A percentile compares a stretch with the other conserved stretches of the same genome.
Evolutionary conservation across 805 yeast genomes (phyloP).

Genomic region (Candida vaughaniae): DNA sequence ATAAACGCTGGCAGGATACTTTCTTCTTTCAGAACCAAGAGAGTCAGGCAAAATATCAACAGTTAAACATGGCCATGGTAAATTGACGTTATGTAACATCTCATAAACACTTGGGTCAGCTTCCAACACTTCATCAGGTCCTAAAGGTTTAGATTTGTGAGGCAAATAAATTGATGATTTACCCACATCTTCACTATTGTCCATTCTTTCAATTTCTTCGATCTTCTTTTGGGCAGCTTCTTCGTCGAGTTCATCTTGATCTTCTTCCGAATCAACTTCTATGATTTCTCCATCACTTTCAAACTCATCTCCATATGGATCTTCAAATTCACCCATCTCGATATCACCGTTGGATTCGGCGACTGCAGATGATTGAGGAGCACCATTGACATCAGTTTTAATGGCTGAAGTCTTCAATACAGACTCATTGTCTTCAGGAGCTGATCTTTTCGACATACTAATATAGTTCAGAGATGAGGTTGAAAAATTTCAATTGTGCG

Average conservation of each 20-base stretch:
- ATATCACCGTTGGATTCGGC: constrained; percentile 41
- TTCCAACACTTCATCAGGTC: constrained; percentile 93
- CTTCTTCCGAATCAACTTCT: constrained; percentile 61
- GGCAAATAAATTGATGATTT: constrained; percentile 68
- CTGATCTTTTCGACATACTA: constrained; percentile 52
- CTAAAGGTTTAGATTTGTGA: constrained; percentile 83
- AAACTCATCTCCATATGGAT: constrained; percentile 85
- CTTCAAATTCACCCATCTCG: constrained; percentile 84
- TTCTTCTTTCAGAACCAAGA: constrained; percentile 84
- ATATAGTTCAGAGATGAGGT: background rate
- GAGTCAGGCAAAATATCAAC: constrained; percentile 85
- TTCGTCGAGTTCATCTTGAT: constrained; percentile 35
- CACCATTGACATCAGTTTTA: constrained; percentile 37
- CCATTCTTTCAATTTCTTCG: constrained; percentile 29
- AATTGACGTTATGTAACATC: constrained; percentile 89
- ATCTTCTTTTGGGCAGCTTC: constrained; percentile 27
- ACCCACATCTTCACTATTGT: constrained; percentile 34
- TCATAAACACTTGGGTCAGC: constrained; percentile 96
- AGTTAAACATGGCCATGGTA: constrained; percentile 97
- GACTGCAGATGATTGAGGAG: constrained; percentile 34
- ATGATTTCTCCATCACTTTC: constrained; percentile 90
- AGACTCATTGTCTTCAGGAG: constrained; percentile 29
- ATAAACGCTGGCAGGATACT: constrained; percentile 83
- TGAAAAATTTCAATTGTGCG: constrained; percentile 5
- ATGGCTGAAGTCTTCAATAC: constrained; percentile 26